Evolutionary conservation across 805 yeast genomes (phyloP), one percentile per base, ranked within the genome.

Genomic region (Starmerella sp.): DNA sequence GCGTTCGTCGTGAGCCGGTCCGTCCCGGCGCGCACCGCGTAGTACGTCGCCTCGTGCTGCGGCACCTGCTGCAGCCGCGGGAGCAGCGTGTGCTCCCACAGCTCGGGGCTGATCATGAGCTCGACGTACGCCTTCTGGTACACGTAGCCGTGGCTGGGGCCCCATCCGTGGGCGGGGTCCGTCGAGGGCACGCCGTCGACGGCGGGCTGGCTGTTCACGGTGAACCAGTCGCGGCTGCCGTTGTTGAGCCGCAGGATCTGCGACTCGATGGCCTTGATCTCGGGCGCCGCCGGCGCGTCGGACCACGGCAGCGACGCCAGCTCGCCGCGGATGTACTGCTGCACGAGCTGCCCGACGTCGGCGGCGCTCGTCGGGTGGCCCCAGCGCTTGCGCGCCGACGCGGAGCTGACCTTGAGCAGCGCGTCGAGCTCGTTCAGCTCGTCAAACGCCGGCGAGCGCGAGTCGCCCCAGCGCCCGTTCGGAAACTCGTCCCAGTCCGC

Each of bases 381-480:
- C 98, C 98, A 93, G 57, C 91, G 71, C 64, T 86, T 88, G 35
- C 81, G 71, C 0, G 95, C 89, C 68, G 82, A 83, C 58, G 83
- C 81, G 4, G 87, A 82, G 47, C 67, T 58, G 69, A 88, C 95
- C 69, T 95, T 80, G 63, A 90, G 79, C 65, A 89, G 74, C 37
- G 88, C 79, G 22, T 91, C 93, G 62, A 82, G 83, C 52, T 85
- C 76, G 67, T 87, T 96, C 55, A 89, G 76, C 60, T 86, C 95
- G 64, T 95, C 96, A 71, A 85, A 90, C 1, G 97, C 97, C 5
- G 98, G 98, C 44, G 97, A 93, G 57, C 95, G 77, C 3, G 97
- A 86, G 68, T 93, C 97, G 65, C 98, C 98, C 90, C 96, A 93
- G 73, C 98, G 78, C 57, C 98, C 98, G 69, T 91, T 93, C 51